Percentiles rank a stretch among this genome's conserved stretches.
These are phyloP conservation scores for Truncatella angustata DNA, from an alignment of 2,329 filamentous ascomycete genomes.

Conservation along the genomic window DNA sequence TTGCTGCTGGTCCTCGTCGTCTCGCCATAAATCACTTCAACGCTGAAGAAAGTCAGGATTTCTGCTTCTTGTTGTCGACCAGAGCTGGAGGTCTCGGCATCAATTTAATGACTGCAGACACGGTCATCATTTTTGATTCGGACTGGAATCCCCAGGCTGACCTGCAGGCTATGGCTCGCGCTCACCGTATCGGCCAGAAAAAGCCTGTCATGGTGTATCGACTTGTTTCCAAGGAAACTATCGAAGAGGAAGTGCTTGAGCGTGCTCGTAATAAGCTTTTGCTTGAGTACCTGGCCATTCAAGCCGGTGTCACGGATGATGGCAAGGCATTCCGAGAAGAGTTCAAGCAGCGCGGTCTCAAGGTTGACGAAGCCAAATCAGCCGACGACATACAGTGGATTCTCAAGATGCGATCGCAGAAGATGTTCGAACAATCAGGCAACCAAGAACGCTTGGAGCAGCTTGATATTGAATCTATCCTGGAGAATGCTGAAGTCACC, in stretches of 20 bases:
- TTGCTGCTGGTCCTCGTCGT: conserved; percentile 80
- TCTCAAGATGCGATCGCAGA: conserved; percentile 95
- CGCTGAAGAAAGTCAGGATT: conserved; percentile 91
- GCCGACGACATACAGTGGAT: conserved; percentile 96
- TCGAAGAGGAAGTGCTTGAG: conserved; percentile 96
- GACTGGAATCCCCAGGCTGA: conserved; percentile 99
- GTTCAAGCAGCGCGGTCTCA: conserved; percentile 73
- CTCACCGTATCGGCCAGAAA: conserved; percentile 96
- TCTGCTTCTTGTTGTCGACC: conserved; percentile 93
- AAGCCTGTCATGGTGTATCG: conserved; percentile 95
- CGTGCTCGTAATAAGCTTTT: conserved; percentile 96
- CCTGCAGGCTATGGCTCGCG: conserved; percentile 96
- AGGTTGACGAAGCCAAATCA: conserved; percentile 78
- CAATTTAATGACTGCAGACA: conserved; percentile 98
- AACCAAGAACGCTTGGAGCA: conserved; percentile 97
- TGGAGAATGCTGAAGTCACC: conserved; percentile 95
- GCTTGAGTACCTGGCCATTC: conserved; percentile 95
- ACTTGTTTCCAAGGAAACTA: conserved; percentile 94
- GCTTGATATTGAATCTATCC: conserved; percentile 93
- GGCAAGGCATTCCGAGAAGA: conserved; percentile 75
- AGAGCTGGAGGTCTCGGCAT: conserved; percentile 96
- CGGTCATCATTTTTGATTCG: conserved; percentile 95
- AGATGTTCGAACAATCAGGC: conserved; percentile 96
- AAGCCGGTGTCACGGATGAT: conserved; percentile 94
- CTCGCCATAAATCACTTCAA: conserved; percentile 97